phyloP scores from a whole-genome alignment of 2,329 filamentous ascomycete genomes.

The Apiospora arundinis region DNA sequence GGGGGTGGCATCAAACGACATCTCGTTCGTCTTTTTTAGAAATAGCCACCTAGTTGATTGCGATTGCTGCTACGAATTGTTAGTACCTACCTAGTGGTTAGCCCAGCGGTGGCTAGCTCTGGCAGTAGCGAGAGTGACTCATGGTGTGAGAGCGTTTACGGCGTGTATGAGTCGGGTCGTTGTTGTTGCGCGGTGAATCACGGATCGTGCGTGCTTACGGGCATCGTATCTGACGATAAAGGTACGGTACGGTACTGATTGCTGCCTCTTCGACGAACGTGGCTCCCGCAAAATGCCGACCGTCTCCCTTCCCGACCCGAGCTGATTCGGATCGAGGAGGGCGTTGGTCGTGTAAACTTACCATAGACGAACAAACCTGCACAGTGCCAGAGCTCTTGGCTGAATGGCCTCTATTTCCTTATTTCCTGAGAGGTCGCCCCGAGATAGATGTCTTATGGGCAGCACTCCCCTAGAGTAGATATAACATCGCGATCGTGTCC shows the following conservation, averaged over 20 bases:
- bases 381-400: not conserved
- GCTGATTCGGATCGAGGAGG: not conserved
- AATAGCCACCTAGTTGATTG: not conserved
- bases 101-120: not conserved
- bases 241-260: not conserved
- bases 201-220: not conserved
- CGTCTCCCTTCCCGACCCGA: not conserved
- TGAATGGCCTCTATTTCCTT: not conserved
- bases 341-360: not conserved
- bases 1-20: not conserved
- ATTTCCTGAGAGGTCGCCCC: not conserved
- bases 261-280: too few species aligned
- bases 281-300: constrained; percentile 3
- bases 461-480: not conserved
- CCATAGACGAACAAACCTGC: not conserved
- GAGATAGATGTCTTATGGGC: not conserved
- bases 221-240: not conserved
- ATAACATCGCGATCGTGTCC: not conserved
- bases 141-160: not conserved
- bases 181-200: not conserved
- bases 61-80: not conserved
- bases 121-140: not conserved
- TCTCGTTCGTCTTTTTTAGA: not conserved
- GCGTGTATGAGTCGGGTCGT: constrained; percentile 4
- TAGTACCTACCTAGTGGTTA: not conserved